Evolutionary conservation across 2,329 filamentous ascomycete species (phyloP).

Genomic region (Tricladium varicosporioides): DNA sequence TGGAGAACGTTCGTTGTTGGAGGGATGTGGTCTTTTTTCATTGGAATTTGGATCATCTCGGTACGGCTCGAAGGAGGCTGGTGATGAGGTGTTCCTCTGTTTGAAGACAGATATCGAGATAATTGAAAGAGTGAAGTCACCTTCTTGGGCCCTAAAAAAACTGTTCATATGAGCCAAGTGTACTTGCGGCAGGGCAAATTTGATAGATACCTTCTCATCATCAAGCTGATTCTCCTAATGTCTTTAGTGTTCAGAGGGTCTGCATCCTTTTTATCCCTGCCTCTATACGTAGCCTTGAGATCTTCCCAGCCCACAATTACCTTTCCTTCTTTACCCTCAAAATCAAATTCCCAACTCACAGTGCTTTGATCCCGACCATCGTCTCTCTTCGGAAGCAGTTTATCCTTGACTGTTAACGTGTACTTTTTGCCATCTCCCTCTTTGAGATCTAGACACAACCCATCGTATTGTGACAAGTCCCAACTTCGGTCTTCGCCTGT

Average conservation of each 20-base stretch:
- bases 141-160: conserved; percentile 73
- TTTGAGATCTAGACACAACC: conserved; percentile 53
- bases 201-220: conserved; percentile 71
- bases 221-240: conserved; percentile 69
- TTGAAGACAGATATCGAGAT: conserved; percentile 50
- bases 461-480: conserved; percentile 63
- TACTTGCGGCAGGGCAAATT: background rate
- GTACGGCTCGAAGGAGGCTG: conserved; percentile 12
- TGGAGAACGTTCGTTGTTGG: conserved; percentile 4
- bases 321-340: conserved; percentile 41
- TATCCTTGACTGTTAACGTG: conserved; percentile 73
- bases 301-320: conserved; percentile 62
- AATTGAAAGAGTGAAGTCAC: conserved; percentile 60
- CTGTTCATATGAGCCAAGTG: conserved; percentile 36
- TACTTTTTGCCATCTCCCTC: conserved; percentile 65
- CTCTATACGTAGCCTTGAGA: conserved; percentile 72
- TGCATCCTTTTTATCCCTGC: conserved; percentile 60
- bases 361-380: conserved; percentile 71
- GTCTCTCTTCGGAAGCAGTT: conserved; percentile 52
- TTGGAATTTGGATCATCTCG: conserved; percentile 19
- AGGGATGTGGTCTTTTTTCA: background rate
- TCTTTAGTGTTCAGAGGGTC: conserved; percentile 54
- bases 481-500: conserved; percentile 53
- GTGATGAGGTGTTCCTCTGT: conserved; percentile 2
- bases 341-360: conserved; percentile 73